A percentile compares a stretch with the other conserved stretches of the same genome.
Evolutionary conservation across 129 eudicot genomes (phyloP).

Genomic region (Sambucus nigra): DNA sequence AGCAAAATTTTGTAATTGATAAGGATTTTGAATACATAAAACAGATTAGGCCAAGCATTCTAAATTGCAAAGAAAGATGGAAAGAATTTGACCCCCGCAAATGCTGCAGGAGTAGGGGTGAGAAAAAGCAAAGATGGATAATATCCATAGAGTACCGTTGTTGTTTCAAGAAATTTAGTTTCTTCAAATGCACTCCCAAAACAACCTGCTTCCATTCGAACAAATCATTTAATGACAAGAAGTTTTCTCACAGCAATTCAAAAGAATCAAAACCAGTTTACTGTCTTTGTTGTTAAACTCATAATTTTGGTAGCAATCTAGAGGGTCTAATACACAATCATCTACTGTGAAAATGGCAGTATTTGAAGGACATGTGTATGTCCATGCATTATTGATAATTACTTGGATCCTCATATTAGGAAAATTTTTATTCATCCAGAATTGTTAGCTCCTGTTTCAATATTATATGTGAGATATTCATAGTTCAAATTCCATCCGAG

Average conservation of each 20-base stretch:
- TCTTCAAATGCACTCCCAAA: conserved; percentile 25
- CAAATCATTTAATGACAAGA: conserved; percentile 25
- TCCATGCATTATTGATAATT: conserved; percentile 15
- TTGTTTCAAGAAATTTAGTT: conserved; percentile 34
- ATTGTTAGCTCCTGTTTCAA: conserved; percentile 4
- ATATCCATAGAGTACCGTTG: conserved; percentile 19
- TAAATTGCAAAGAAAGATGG: conserved; percentile 32
- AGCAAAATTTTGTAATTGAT: too few relatives aligned
- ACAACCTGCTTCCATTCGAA: conserved; percentile 23
- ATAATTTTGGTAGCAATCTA: conserved; percentile 25
- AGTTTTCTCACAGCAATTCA: conserved; percentile 19
- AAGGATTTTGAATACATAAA: too few relatives aligned
- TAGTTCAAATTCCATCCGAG: too few relatives aligned
- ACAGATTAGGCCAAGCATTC: conserved; percentile 15
- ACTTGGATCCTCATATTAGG: conserved; percentile 11
- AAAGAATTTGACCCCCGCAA: conserved; percentile 16
- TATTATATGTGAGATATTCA: background rate
- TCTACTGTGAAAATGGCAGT: conserved; percentile 26
- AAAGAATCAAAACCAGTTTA: conserved; percentile 22
- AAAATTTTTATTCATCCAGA: conserved; percentile 8
- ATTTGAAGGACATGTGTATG: conserved; percentile 54
- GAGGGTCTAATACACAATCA: conserved; percentile 28
- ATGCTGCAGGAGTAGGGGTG: conserved; percentile 5
- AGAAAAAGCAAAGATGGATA: conserved; percentile 32
- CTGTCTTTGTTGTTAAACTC: background rate